Conservation (phyloP, 78 protist genomes). For the Dictyostelium purpureum region DNA sequence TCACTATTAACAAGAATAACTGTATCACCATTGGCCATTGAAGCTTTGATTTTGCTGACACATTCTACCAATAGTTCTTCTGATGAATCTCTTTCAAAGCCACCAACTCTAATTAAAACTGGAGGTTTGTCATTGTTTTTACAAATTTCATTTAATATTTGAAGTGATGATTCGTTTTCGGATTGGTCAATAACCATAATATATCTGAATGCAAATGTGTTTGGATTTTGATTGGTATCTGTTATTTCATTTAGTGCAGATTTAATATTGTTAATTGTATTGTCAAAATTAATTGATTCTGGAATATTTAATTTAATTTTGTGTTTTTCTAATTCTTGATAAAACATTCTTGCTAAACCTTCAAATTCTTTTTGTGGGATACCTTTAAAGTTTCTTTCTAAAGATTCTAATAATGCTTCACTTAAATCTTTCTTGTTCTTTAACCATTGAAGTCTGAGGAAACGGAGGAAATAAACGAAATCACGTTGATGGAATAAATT, state of each 20-base stretch:
- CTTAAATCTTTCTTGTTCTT: not conserved
- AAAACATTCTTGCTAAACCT: not conserved
- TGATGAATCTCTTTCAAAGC: slow-evolving; percentile 10
- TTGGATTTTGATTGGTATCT: not conserved
- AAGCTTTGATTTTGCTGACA: slow-evolving; percentile 21
- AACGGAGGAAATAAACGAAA: slow-evolving; percentile 37
- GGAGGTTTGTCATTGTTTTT: not conserved
- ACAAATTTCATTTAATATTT: slow-evolving; percentile 19
- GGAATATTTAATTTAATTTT: not conserved
- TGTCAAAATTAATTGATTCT: not conserved
- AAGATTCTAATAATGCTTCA: not conserved
- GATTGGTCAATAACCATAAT: slow-evolving; percentile 44
- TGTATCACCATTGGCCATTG: not conserved
- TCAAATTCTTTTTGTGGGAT: not conserved
- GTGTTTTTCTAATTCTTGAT: not conserved
- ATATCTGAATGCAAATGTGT: slow-evolving; percentile 13
- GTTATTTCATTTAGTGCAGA: not conserved
- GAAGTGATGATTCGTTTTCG: slow-evolving; percentile 36
- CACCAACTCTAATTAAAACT: slow-evolving; percentile 48
- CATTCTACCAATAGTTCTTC: slow-evolving; percentile 13
- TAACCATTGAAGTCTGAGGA: not conserved
- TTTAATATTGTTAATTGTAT: slow-evolving; percentile 7
- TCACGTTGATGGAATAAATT: slow-evolving; percentile 48
- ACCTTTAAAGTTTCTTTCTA: slow-evolving; percentile 15
- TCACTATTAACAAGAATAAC: slow-evolving; percentile 45